Conservation (phyloP, 2,329 filamentous ascomycete species). For the Lecanicillium sp. region DNA sequence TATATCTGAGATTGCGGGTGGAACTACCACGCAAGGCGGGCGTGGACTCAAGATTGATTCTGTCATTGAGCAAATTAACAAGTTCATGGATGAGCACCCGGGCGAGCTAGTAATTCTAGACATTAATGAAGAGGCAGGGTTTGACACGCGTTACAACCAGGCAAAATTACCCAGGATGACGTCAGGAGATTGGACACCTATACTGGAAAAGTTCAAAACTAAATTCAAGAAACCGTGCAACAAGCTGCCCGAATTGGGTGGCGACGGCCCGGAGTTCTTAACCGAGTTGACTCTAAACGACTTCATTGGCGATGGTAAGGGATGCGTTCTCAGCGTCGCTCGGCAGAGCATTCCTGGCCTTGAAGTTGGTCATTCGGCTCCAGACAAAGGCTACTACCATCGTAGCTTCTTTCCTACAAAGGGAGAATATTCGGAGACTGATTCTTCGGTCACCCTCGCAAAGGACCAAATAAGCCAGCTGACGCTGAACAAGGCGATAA, state of each 20-base stretch:
- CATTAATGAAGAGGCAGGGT: constrained; percentile 20
- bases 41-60: constrained; percentile 20
- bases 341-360: constrained; percentile 2
- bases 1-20: too few species aligned
- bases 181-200: neutral
- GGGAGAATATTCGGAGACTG: neutral
- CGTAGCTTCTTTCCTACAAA: constrained; percentile 1
- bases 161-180: neutral
- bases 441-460: neutral
- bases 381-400: neutral
- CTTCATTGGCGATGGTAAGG: constrained; percentile 11
- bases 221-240: constrained; percentile 8
- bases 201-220: neutral
- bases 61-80: constrained; percentile 31
- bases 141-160: constrained; percentile 19
- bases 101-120: constrained; percentile 36
- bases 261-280: constrained; percentile 11
- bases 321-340: constrained; percentile 11
- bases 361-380: neutral
- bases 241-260: too few species aligned
- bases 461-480: constrained; percentile 3
- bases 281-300: constrained; percentile 12
- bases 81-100: constrained; percentile 30
- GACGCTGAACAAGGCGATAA: constrained; percentile 1
- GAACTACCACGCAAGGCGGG: too few species aligned